Evolutionary conservation across 352 stramenopile species (phyloP).

Genomic region (Phytophthora quininea): DNA sequence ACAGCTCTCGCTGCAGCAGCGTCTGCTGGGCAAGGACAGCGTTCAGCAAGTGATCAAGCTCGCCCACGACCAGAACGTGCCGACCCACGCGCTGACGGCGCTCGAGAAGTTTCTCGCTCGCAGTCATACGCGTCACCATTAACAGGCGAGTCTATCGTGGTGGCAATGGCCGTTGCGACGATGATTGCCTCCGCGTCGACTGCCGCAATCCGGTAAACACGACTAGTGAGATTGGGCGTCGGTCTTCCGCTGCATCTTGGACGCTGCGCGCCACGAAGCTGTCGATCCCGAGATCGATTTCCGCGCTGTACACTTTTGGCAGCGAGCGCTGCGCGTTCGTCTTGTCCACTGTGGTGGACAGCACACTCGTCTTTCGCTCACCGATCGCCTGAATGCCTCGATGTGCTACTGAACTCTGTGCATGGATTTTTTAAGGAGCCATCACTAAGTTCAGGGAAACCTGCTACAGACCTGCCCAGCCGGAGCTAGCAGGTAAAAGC

Average conservation of each 20-base stretch:
- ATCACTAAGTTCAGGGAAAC: no score
- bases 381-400: no score
- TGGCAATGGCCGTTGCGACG: not conserved
- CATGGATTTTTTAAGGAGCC: no score
- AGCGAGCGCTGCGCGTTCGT: no score
- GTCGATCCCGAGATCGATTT: no score
- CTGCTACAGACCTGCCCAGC: no score
- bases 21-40: constrained; percentile 62
- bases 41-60: constrained; percentile 51
- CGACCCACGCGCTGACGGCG: constrained; percentile 32
- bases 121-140: constrained; percentile 16
- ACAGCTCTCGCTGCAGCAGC: constrained; percentile 54
- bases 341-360: no score
- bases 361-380: no score
- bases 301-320: no score
- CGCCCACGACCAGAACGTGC: constrained; percentile 46
- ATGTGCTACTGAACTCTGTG: no score
- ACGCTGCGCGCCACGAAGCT: no score
- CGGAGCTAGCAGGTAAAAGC: no score
- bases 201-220: not conserved
- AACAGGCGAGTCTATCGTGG: constrained; percentile 1
- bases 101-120: constrained; percentile 60
- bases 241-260: not conserved
- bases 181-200: not conserved
- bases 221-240: not conserved